Conservation (phyloP, 345 rosid genomes). For the Barbarea vulgaris region DNA sequence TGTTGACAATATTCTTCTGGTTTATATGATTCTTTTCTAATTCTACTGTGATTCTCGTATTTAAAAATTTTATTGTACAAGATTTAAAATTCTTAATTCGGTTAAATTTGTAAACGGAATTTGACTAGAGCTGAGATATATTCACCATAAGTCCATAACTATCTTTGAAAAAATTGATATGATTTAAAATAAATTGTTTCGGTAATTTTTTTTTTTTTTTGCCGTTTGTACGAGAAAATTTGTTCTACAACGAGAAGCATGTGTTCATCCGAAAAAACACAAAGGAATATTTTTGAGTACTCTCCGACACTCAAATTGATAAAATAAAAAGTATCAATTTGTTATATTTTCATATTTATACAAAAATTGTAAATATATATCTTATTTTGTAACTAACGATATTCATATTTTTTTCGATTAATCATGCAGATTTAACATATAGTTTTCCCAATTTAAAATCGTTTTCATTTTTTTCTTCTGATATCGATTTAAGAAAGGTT, state of each 20-base stretch:
- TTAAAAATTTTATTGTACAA: background rate
- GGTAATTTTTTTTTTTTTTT: background rate
- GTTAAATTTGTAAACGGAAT: background rate
- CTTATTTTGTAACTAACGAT: too few species aligned
- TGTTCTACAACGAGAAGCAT: too few species aligned
- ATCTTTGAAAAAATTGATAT: background rate
- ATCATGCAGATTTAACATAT: background rate
- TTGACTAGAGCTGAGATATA: background rate
- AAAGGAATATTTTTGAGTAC: too few species aligned
- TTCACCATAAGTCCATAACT: background rate
- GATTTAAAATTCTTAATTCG: background rate
- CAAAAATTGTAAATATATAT: too few species aligned
- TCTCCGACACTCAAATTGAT: too few species aligned
- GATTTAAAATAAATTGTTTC: too few species aligned
- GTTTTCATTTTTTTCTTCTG: too few species aligned
- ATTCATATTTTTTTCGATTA: too few species aligned
- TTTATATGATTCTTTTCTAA: constrained; percentile 3
- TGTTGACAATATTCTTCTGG: constrained; percentile 16
- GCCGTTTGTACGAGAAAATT: background rate
- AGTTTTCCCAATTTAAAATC: background rate
- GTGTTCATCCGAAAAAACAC: too few species aligned
- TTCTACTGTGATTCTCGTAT: background rate
- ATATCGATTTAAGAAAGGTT: too few species aligned
- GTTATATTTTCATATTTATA: too few species aligned
- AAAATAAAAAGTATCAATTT: too few species aligned